Percentiles rank a stretch among this genome's conserved stretches.
These are phyloP conservation scores for Yarrowia sp. DNA, from an alignment of 805 yeast species.

Conservation along the genomic window DNA sequence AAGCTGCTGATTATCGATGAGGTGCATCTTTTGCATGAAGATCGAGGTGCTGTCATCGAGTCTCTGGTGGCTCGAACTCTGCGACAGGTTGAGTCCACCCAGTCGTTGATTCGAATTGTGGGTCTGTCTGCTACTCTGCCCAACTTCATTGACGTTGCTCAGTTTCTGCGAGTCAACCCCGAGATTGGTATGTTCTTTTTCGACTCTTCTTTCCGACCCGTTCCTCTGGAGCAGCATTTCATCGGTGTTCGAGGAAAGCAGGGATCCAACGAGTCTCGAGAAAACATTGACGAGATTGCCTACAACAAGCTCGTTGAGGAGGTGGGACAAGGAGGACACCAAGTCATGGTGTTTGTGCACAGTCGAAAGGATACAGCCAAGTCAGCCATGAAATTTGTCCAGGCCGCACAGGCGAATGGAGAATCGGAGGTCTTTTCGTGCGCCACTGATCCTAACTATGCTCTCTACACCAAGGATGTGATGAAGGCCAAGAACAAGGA, in stretches of 20 bases:
- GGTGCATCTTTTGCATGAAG: conserved; percentile 94
- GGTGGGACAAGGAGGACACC: conserved; percentile 60
- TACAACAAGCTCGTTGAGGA: conserved; percentile 72
- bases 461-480: conserved; percentile 55
- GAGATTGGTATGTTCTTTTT: conserved; percentile 91
- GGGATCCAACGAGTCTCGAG: conserved; percentile 64
- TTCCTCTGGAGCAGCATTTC: conserved; percentile 84
- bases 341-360: conserved; percentile 96
- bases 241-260: conserved; percentile 85
- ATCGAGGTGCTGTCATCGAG: conserved; percentile 95
- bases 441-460: conserved; percentile 40
- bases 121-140: conserved; percentile 95
- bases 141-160: conserved; percentile 88
- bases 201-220: conserved; percentile 90
- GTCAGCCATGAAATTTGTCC: conserved; percentile 69
- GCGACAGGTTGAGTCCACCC: conserved; percentile 91
- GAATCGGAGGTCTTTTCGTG: conserved; percentile 61
- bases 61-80: conserved; percentile 91
- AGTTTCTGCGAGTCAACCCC: conserved; percentile 80
- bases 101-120: conserved; percentile 87
- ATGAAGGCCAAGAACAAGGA: conserved; percentile 68
- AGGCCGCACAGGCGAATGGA: conserved; percentile 59
- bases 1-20: conserved; percentile 89
- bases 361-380: conserved; percentile 89
- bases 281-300: conserved; percentile 68